Conservation (phyloP, 495 filamentous ascomycete species). For the Cryomyces minteri region DNA sequence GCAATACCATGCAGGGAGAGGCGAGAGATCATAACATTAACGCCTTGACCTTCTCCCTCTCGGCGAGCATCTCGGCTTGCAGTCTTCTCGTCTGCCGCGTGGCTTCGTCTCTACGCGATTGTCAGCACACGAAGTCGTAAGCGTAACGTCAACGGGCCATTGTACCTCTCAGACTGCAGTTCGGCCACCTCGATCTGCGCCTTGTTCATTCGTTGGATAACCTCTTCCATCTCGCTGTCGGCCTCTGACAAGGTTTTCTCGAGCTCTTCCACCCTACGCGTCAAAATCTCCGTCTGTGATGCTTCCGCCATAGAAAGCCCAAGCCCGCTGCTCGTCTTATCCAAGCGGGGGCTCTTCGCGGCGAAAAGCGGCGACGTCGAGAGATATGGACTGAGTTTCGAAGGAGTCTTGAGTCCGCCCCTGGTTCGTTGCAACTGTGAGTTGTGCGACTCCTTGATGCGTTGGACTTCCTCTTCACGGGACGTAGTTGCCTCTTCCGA, state of each 20-base stretch:
- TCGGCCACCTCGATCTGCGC: constrained; percentile 90
- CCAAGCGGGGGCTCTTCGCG: constrained; percentile 35
- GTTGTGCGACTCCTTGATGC: constrained; percentile 59
- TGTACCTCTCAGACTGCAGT: constrained; percentile 67
- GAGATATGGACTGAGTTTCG: background rate
- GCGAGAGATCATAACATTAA: constrained; percentile 10
- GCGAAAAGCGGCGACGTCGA: constrained; percentile 48
- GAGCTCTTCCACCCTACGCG: constrained; percentile 54
- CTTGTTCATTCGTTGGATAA: constrained; percentile 77
- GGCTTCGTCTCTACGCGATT: constrained; percentile 51
- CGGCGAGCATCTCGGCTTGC: constrained; percentile 40
- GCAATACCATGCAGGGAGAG: background rate
- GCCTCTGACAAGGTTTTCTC: constrained; percentile 67
- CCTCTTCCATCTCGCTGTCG: constrained; percentile 83
- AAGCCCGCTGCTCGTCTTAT: constrained; percentile 36
- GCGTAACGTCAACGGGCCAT: constrained; percentile 10
- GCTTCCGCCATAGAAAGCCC: constrained; percentile 40
- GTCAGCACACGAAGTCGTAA: constrained; percentile 13
- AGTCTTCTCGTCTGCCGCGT: constrained; percentile 64
- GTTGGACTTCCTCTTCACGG: constrained; percentile 71
- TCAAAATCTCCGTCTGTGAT: constrained; percentile 51
- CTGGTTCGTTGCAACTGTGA: constrained; percentile 53
- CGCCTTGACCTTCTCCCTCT: constrained; percentile 34
- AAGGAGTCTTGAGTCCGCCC: background rate
- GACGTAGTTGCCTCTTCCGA: constrained; percentile 66